Conservation (phyloP, 129 eudicot genomes). For the Cynara cardunculus region DNA sequence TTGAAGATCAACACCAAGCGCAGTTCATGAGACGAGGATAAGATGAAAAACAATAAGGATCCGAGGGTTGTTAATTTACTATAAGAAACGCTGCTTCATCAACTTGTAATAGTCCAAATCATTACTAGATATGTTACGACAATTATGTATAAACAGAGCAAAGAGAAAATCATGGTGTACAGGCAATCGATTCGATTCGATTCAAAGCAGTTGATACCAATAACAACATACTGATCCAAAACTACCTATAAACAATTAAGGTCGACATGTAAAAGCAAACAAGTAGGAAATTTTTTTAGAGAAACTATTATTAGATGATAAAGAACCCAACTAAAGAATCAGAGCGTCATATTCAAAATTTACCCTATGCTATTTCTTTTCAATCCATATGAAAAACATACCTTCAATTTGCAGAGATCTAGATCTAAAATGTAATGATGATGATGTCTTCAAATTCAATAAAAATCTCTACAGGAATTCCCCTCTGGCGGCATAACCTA, state of each 20-base stretch:
- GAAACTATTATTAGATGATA: not conserved
- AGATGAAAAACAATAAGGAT: too few relatives aligned
- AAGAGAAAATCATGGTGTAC: not conserved
- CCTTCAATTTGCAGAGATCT: not conserved
- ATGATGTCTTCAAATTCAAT: not conserved
- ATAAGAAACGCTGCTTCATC: too few relatives aligned
- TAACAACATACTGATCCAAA: not conserved
- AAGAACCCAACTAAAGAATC: not conserved
- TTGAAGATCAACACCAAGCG: too few relatives aligned
- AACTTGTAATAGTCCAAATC: too few relatives aligned
- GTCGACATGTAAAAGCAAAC: not conserved
- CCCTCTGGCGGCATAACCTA: constrained; percentile 38
- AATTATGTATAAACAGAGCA: not conserved
- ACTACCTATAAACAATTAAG: not conserved
- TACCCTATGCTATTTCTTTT: not conserved
- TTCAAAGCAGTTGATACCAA: not conserved
- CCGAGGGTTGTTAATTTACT: too few relatives aligned
- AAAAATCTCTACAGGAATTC: constrained; percentile 30
- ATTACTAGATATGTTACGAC: too few relatives aligned
- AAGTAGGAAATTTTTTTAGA: not conserved
- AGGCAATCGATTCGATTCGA: too few relatives aligned
- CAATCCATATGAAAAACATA: not conserved
- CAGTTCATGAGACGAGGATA: too few relatives aligned
- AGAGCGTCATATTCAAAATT: not conserved
- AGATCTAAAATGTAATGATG: not conserved